Evolutionary conservation across 2,329 filamentous ascomycete genomes (phyloP).

Genomic region (Ophiostoma sp.): DNA sequence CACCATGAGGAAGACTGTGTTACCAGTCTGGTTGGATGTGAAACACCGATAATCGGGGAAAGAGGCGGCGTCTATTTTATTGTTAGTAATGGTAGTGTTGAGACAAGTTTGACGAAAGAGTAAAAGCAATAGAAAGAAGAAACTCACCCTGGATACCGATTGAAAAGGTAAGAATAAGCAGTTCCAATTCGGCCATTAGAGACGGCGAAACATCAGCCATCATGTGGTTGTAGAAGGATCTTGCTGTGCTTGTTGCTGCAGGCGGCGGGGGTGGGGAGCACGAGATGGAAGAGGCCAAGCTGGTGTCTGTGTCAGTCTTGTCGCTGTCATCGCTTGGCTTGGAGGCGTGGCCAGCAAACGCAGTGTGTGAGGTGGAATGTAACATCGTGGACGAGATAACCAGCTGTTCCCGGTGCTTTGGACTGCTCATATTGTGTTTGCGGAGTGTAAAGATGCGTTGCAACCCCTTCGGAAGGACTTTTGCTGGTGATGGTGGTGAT

Average conservation of each 20-base stretch:
- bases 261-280: not conserved
- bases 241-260: not conserved
- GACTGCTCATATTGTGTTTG: not conserved
- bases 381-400: not conserved
- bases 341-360: not conserved
- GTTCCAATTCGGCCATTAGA: slow-evolving; percentile 42
- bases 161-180: slow-evolving; percentile 46
- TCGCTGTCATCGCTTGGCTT: not conserved
- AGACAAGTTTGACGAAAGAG: not conserved
- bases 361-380: not conserved
- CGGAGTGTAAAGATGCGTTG: not conserved
- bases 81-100: not conserved
- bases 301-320: slow-evolving; percentile 1
- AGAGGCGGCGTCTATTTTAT: slow-evolving; percentile 41
- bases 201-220: slow-evolving; percentile 37
- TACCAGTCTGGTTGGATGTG: slow-evolving; percentile 61
- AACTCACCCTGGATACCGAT: slow-evolving; percentile 46
- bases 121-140: not conserved
- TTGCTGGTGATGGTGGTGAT: not conserved
- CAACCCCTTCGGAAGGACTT: not conserved
- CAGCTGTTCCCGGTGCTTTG: not conserved
- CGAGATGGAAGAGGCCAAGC: not conserved
- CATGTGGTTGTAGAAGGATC: slow-evolving; percentile 31
- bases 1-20: slow-evolving; percentile 54
- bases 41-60: slow-evolving; percentile 60